phyloP scores from a whole-genome alignment of 2,329 filamentous ascomycete species.

The Epicoccum nigrum region DNA sequence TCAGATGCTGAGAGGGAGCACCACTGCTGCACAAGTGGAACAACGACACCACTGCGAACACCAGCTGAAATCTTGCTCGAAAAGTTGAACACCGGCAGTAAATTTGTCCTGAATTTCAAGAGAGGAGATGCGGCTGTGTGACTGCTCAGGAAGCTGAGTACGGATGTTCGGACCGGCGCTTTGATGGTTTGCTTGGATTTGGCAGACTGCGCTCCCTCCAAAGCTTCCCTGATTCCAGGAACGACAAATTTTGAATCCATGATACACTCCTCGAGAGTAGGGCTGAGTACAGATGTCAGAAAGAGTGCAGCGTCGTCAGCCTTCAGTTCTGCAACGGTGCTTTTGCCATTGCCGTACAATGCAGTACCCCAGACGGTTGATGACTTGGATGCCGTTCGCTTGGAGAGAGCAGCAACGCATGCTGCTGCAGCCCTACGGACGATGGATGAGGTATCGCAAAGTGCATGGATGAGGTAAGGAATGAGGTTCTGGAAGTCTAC shows the following conservation, averaged over 20 bases:
- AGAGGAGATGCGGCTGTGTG: conserved; percentile 74
- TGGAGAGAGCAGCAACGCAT: conserved; percentile 55
- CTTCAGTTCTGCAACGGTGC: conserved; percentile 66
- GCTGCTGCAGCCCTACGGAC: conserved; percentile 78
- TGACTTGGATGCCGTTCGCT: conserved; percentile 20
- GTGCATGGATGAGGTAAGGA: conserved; percentile 78
- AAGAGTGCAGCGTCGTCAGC: conserved; percentile 58
- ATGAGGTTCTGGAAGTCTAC: conserved; percentile 78
- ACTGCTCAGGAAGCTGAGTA: conserved; percentile 75
- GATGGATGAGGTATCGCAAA: conserved; percentile 76
- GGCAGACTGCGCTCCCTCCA: conserved; percentile 60
- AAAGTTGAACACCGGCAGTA: conserved; percentile 75
- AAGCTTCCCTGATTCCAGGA: conserved; percentile 64
- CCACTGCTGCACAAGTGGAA: conserved; percentile 78
- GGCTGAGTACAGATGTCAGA: conserved; percentile 72
- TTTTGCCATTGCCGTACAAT: conserved; percentile 65
- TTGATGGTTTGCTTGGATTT: conserved; percentile 53
- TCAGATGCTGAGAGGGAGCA: conserved; percentile 60
- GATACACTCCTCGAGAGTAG: conserved; percentile 82
- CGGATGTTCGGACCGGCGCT: conserved; percentile 66
- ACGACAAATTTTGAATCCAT: conserved; percentile 76
- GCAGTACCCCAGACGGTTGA: conserved; percentile 32
- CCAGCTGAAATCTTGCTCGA: conserved; percentile 75
- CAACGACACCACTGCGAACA: conserved; percentile 74
- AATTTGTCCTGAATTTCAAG: conserved; percentile 69